A percentile compares a stretch with the other conserved stretches of the same genome.
Conservation (phyloP, 202 grass and related monocot genomes). For the Carex sylvatica region DNA sequence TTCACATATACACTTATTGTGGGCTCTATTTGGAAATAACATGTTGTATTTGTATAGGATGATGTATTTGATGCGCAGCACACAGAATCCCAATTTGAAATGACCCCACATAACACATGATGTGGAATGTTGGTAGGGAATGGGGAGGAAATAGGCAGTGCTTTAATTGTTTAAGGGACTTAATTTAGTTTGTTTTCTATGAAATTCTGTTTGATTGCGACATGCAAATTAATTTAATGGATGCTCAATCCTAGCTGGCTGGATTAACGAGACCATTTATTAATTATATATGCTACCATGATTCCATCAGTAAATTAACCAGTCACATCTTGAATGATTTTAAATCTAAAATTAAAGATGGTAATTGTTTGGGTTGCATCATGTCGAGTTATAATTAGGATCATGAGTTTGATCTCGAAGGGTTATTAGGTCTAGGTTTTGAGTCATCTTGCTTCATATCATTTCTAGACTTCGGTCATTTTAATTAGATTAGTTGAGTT, state of each 20-base stretch:
- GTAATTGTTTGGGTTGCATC: no score
- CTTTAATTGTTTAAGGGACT: conserved; percentile 1
- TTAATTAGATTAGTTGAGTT: no score
- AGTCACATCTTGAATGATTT: no score
- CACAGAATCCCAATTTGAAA: not conserved
- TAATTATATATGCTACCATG: not conserved
- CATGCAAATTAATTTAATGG: not conserved
- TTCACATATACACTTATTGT: not conserved
- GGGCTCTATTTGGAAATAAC: not conserved
- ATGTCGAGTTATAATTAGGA: no score
- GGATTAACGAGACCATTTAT: not conserved
- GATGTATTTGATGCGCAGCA: not conserved
- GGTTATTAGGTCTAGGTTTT: no score
- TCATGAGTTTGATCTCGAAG: no score
- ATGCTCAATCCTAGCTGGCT: not conserved
- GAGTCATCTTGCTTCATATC: no score
- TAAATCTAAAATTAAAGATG: no score
- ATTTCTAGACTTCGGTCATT: no score
- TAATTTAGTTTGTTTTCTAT: conserved; percentile 18
- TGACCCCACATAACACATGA: conserved; percentile 16
- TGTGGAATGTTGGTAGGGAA: conserved; percentile 25
- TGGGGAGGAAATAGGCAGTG: conserved; percentile 1
- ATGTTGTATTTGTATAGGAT: not conserved
- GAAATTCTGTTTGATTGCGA: conserved; percentile 12
- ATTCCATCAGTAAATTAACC: not conserved